Evolutionary conservation across 352 stramenopile species (phyloP).

Genomic region (Phytophthora lateralis): DNA sequence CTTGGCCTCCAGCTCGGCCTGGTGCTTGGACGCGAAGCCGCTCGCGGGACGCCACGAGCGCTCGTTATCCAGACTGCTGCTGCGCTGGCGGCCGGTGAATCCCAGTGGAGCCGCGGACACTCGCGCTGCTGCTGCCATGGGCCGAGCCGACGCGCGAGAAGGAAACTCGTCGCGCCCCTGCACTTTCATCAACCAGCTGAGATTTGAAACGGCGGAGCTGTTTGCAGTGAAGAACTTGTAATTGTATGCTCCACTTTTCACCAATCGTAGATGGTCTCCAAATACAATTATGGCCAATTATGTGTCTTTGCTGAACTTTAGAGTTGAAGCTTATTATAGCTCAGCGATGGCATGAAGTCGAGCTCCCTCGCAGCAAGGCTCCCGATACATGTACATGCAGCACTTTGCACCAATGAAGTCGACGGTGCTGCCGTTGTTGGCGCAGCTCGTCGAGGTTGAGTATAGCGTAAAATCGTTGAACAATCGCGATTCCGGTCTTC

Average conservation of each 20-base stretch:
- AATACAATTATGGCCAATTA: constrained; percentile 8
- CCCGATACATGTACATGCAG: too few relatives aligned
- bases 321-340: too few relatives aligned
- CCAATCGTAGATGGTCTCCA: constrained; percentile 3
- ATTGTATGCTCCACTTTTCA: constrained; percentile 11
- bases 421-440: too few relatives aligned
- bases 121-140: constrained; percentile 6
- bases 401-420: too few relatives aligned
- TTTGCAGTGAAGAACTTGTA: constrained; percentile 10
- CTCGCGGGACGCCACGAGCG: constrained; percentile 41
- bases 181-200: constrained; percentile 36
- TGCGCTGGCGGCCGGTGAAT: constrained; percentile 21
- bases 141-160: constrained; percentile 17
- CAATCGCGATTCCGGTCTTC: too few relatives aligned
- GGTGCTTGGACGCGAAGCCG: constrained; percentile 44
- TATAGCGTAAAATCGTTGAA: too few relatives aligned
- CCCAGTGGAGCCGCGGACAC: not conserved
- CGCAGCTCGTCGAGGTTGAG: too few relatives aligned
- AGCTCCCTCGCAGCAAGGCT: too few relatives aligned
- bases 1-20: constrained; percentile 39
- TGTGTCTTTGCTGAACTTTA: not conserved
- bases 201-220: constrained; percentile 30
- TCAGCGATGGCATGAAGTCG: too few relatives aligned
- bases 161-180: constrained; percentile 15
- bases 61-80: constrained; percentile 37